phyloP scores from a whole-genome alignment of 306 rosid species.

The Gastrolobium villosum region DNA sequence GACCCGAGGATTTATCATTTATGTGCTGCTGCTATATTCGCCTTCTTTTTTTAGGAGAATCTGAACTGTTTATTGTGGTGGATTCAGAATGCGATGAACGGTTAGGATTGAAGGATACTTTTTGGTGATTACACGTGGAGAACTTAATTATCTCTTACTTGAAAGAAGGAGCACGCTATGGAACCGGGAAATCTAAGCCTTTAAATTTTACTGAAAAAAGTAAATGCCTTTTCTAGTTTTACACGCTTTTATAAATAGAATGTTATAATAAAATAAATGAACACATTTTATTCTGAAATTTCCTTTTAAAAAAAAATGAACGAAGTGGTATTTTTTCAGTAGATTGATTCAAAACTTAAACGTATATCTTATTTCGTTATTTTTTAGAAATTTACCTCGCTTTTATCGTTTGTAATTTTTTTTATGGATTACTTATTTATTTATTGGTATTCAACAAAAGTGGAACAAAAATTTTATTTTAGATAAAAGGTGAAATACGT shows the following conservation, averaged over 20 bases:
- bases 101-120: neutral
- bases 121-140: slow-evolving; percentile 35
- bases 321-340: too few species aligned
- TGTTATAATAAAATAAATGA: too few species aligned
- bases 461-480: too few species aligned
- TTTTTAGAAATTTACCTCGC: too few species aligned
- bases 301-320: neutral
- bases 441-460: neutral
- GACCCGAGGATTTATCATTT: slow-evolving; percentile 44
- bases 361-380: too few species aligned
- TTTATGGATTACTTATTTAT: neutral
- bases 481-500: neutral
- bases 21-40: slow-evolving; percentile 37
- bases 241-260: neutral
- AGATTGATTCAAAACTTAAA: too few species aligned
- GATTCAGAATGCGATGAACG: slow-evolving; percentile 3
- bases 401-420: neutral
- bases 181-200: slow-evolving; percentile 2
- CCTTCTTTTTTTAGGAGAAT: neutral
- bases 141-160: slow-evolving; percentile 6
- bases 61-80: neutral
- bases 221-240: slow-evolving; percentile 2
- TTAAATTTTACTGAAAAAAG: slow-evolving; percentile 20
- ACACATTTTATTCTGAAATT: neutral
- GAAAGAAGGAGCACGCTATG: slow-evolving; percentile 27